Base-by-base conservation (phyloP, 2,329 filamentous ascomycete species). In the Colletotrichum falcatum region DNA sequence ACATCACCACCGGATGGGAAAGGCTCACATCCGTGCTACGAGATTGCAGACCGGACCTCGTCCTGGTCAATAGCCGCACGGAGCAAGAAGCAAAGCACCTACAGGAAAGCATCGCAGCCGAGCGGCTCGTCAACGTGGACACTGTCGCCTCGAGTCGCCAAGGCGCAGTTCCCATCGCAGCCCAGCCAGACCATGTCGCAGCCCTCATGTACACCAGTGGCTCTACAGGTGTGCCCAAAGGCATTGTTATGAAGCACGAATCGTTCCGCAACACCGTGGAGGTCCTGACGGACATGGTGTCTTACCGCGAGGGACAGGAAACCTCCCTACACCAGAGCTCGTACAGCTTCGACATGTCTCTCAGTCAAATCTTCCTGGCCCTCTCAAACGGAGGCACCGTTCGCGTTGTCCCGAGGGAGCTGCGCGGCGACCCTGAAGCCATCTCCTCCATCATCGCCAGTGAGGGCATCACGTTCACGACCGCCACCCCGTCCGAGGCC, bases 401-500 rank as follows among this genome's bases (percentile, higher is more conserved):
- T 0, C 72, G 78, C 28, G 73, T 86, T 5, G 80, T 78, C 0
- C 75, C 80, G 0, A 56, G 73, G 5, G 55, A 66, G 0, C 61
- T 63, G 1, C 78, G 82, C 2, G 76, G 75, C 26, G 81, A 84
- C 68, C 76, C 82, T 0, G 8, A 73, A 0, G 75, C 74, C 5
- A 74, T 86, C 5, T 71, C 78, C 0, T 71, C 79, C 0, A 59
- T 84, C 20, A 83, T 87, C 7, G 53, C 48, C 0, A n/a, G 75
- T 0, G 70, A 83, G 8, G 59, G 72, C 1, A 75, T 87, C 37
- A 83, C 79, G 0, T 76, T 77, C 44, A 85, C 82, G 0, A 74
- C 72, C 3, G 78, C 77, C 2, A 83, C 81, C 1, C 83, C 84
- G 0, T 81, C 84, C 0, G 83, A 86, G 70, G 83, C 82, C 60